A percentile compares a stretch with the other conserved stretches of the same genome.
Evolutionary conservation across 2,329 filamentous ascomycete genomes (phyloP).

Genomic region (Sporothrix brunneoviolacea): DNA sequence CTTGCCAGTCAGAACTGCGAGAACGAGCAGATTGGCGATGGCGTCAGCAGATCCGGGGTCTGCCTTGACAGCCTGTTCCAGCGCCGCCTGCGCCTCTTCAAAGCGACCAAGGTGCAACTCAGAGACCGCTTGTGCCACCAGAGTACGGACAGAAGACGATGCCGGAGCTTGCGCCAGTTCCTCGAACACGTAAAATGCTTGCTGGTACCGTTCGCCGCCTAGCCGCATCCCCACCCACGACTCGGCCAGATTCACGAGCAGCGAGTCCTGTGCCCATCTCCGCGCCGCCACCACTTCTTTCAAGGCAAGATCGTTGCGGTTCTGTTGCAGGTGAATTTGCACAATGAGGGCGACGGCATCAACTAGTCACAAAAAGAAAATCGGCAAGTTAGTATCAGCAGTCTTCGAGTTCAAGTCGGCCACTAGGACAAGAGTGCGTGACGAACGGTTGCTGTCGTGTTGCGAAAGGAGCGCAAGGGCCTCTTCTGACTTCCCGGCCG

Average conservation of each 20-base stretch:
- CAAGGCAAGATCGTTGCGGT: conserved; percentile 80
- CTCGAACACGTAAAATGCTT: conserved; percentile 95
- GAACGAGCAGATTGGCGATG: conserved; percentile 75
- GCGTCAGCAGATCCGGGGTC: conserved; percentile 65
- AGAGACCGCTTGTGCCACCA: conserved; percentile 83
- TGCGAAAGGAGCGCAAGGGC: conserved; percentile 71
- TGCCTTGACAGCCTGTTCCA: conserved; percentile 72
- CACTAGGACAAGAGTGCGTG: too few relatives aligned
- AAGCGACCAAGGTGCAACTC: conserved; percentile 84
- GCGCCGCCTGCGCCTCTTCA: conserved; percentile 80
- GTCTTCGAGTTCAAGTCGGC: too few relatives aligned
- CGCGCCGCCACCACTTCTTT: conserved; percentile 84
- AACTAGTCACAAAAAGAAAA: conserved; percentile 33
- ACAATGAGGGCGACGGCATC: conserved; percentile 79
- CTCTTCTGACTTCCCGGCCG: conserved; percentile 74
- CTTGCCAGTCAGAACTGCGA: conserved; percentile 72
- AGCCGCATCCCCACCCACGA: conserved; percentile 88
- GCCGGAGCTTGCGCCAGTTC: conserved; percentile 85
- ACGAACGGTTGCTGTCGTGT: conserved; percentile 78
- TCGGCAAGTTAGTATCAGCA: not conserved
- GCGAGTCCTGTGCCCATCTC: conserved; percentile 90
- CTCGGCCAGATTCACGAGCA: conserved; percentile 90
- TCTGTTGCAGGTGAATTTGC: conserved; percentile 88
- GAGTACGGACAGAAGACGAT: conserved; percentile 65
- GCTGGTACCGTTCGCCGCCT: conserved; percentile 92